Evolutionary conservation across 169 alveolate species (phyloP), one percentile per base, ranked within the genome.

Genomic region (Eimeria necatrix): DNA sequence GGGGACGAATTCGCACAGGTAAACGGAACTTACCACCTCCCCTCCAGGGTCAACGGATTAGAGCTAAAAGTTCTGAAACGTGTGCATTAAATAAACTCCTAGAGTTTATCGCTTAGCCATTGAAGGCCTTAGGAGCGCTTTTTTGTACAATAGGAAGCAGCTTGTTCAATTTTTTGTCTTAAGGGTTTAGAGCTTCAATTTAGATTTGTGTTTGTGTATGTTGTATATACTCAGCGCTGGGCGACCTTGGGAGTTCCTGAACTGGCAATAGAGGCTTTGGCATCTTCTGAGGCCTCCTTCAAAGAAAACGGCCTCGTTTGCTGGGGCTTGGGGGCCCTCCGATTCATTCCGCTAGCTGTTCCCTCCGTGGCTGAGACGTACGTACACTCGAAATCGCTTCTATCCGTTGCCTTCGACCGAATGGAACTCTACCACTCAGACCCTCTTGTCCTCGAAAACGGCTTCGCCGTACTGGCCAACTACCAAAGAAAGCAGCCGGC

Each of bases 1-100:
- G 92, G 92, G 24, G 92, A 84, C 32, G 92, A 84, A 22, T 84
- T 51, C 60, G 92, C 92, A 10, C 92, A 84, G 32, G 92, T 84
- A 32, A 56, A 78, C n/a, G 4, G 16, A 32, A 32, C 41, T 0
- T 32, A 32, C 41, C 41, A 32, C 2, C 41, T 26, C 16, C 20
- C 22, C 2, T 20, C 2, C 46, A 32, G 41, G 41, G 41, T 32
- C 41, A 32, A 32, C 41, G 41, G 2, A 32, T 32, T 32, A 32
- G 41, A 32, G 41, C 41, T 32, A 32, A 32, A 32, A 0, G 41
- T 32, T 32, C 41, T 0, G 41, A 32, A 32, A 32, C 0, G 2
- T 0, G 41, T 32, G 41, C 41, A 32, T 0, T 32, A 32, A 32
- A 32, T 2, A 32, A 32, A 32, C 41, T 32, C 41, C 41, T 32